These are phyloP conservation scores for Fusarium dlaminii DNA, from an alignment of 2,329 filamentous ascomycete genomes.

Conservation along the genomic window DNA sequence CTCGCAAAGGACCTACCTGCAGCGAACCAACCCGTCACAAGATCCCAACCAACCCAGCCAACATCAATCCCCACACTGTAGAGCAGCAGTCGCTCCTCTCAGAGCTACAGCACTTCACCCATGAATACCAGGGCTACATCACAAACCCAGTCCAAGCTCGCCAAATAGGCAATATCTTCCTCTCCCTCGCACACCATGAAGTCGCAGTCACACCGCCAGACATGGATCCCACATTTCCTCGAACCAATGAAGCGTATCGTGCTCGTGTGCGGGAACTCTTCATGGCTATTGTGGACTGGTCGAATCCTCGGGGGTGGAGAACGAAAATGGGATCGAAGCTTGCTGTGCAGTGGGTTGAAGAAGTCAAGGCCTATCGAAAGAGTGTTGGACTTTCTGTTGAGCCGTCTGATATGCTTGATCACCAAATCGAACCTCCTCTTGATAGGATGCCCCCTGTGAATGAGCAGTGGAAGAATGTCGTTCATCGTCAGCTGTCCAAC, in stretches of 20 bases:
- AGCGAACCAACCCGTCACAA: background rate
- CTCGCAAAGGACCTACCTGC: background rate
- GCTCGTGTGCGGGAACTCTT: slow-evolving; percentile 21
- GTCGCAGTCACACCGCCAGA: background rate
- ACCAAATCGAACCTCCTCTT: slow-evolving; percentile 19
- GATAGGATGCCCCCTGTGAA: slow-evolving; percentile 18
- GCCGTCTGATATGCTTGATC: slow-evolving; percentile 8
- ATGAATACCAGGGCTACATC: slow-evolving; percentile 22
- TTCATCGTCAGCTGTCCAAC: slow-evolving; percentile 27
- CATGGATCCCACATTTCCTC: slow-evolving; percentile 21
- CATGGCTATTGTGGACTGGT: slow-evolving; percentile 35
- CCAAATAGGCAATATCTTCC: background rate
- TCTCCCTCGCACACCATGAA: background rate
- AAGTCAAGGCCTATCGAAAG: background rate
- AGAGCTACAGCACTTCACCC: background rate
- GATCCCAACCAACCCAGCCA: background rate
- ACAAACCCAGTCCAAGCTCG: background rate
- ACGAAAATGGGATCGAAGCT: slow-evolving; percentile 27
- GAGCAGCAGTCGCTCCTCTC: background rate
- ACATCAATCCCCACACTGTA: background rate
- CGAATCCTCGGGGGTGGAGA: slow-evolving; percentile 27
- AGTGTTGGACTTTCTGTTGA: background rate
- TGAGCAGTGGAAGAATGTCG: slow-evolving; percentile 35
- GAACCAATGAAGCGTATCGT: background rate
- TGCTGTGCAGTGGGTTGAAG: slow-evolving; percentile 13